These are phyloP conservation scores for Lophium mytilinum DNA, from an alignment of 495 filamentous ascomycete genomes.

Conservation along the genomic window DNA sequence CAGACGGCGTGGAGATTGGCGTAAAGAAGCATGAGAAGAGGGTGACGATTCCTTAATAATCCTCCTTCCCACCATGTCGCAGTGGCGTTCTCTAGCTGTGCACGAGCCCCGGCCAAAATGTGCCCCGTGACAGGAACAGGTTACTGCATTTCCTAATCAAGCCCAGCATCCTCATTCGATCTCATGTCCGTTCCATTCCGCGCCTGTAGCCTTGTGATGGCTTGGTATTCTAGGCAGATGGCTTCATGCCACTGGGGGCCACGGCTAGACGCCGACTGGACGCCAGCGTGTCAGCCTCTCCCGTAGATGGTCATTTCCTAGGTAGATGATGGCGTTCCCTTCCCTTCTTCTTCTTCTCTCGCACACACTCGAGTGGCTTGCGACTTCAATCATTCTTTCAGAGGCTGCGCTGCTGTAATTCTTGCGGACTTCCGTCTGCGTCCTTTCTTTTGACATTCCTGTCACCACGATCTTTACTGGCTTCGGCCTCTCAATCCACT, in stretches of 20 bases:
- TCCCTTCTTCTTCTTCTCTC: background rate
- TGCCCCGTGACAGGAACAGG: background rate
- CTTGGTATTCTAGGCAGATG: background rate
- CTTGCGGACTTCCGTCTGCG: constrained; percentile 27
- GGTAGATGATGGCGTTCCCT: constrained; percentile 8
- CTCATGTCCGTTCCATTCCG: background rate
- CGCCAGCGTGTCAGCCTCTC: constrained; percentile 2
- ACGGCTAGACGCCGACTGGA: background rate
- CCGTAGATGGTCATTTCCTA: constrained; percentile 2
- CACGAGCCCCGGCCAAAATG: too few relatives aligned
- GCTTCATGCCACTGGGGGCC: constrained; percentile 9
- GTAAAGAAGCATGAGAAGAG: too few relatives aligned
- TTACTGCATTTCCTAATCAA: background rate
- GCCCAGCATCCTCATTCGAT: background rate
- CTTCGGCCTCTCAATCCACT: constrained; percentile 11
- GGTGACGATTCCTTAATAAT: too few relatives aligned
- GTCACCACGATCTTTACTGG: constrained; percentile 23
- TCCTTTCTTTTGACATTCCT: constrained; percentile 24
- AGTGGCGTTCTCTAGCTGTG: too few relatives aligned
- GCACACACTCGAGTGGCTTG: background rate
- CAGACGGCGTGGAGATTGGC: too few relatives aligned
- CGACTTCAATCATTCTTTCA: constrained; percentile 3
- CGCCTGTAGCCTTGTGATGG: background rate
- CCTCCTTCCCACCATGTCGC: too few relatives aligned
- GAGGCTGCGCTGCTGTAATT: background rate